phyloP scores from a whole-genome alignment of 495 filamentous ascomycete genomes.

The Talaromyces liani region DNA sequence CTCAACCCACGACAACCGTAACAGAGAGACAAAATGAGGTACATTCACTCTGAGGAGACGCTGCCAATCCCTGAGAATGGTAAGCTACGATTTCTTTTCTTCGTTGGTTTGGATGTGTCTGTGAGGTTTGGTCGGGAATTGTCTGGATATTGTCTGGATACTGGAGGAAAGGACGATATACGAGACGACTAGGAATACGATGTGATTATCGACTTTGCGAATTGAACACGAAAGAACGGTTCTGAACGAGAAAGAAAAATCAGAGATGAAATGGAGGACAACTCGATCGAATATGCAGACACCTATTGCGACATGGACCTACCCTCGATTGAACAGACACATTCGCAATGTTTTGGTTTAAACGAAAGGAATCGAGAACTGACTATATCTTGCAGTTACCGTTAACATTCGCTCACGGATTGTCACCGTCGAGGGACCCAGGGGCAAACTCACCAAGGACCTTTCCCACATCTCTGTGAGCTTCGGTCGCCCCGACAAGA shows the following conservation, averaged over 20 bases:
- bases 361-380: not conserved
- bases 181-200: not conserved
- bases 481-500: constrained; percentile 76
- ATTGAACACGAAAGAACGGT: not conserved
- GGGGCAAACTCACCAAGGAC: constrained; percentile 93
- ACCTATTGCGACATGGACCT: not conserved
- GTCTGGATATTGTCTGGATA: not conserved
- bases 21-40: constrained; percentile 75
- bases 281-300: not conserved
- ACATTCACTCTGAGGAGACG: constrained; percentile 95
- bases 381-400: constrained; percentile 57
- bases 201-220: not conserved
- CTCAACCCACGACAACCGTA: constrained; percentile 34
- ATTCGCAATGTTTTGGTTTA: not conserved
- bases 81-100: constrained; percentile 47
- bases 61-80: constrained; percentile 92
- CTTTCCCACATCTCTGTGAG: constrained; percentile 91
- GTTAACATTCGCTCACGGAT: constrained; percentile 90
- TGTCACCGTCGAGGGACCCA: constrained; percentile 93
- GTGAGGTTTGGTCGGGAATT: not conserved
- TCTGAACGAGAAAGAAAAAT: not conserved
- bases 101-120: constrained; percentile 9
- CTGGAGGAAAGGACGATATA: not conserved
- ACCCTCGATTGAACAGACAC: not conserved
- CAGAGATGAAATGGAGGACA: not conserved